Conservation (phyloP, 2,329 filamentous ascomycete species). For the Daldinia sp. region DNA sequence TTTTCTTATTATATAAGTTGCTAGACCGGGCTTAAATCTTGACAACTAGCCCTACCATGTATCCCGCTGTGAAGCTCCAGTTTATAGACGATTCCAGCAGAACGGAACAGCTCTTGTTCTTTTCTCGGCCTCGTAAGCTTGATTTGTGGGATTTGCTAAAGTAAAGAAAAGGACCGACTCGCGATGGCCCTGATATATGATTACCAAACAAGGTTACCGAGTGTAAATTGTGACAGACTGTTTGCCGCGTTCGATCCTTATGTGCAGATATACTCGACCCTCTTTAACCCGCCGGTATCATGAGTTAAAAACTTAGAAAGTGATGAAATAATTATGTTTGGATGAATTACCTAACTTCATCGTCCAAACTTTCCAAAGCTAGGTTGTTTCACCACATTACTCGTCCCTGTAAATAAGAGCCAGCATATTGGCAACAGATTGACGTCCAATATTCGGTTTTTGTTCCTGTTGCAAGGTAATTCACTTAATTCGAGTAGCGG, state of each 20-base stretch:
- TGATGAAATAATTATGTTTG: background rate
- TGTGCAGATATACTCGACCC: background rate
- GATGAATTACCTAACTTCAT: background rate
- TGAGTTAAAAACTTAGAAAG: background rate
- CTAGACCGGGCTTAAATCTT: background rate
- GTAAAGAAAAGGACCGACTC: background rate
- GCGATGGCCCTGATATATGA: background rate
- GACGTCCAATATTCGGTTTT: background rate
- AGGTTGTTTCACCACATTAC: background rate
- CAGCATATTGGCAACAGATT: background rate
- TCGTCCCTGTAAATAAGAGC: background rate
- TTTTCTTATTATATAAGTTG: background rate
- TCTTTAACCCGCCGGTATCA: background rate
- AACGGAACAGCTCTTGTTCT: background rate
- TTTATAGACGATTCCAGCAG: background rate
- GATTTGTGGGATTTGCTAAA: background rate
- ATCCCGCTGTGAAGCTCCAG: background rate
- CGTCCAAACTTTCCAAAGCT: background rate
- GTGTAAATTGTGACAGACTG: background rate
- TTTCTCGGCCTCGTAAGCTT: background rate
- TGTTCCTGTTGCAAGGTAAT: background rate
- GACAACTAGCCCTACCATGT: too few species aligned
- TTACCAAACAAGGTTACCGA: background rate
- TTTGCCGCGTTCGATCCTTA: background rate
- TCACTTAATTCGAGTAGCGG: background rate